Conservation (phyloP, 768 basidiomycete species). For the Symmetrospora coprosmae region DNA sequence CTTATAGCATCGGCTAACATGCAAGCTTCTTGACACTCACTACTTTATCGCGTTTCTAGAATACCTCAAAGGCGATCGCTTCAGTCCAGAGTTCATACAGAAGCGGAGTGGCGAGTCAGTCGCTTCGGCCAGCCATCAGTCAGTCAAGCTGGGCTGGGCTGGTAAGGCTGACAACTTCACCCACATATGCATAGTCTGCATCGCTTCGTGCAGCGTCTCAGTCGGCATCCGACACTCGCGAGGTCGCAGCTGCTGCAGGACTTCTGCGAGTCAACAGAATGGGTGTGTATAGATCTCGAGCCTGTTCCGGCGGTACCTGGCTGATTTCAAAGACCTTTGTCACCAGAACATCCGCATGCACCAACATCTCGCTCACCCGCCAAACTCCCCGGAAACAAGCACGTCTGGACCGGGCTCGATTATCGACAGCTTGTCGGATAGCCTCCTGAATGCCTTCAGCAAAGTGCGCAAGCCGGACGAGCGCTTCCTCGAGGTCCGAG, state of each 20-base stretch:
- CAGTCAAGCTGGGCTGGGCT: too few species aligned
- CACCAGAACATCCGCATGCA: conserved; percentile 88
- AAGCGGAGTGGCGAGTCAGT: conserved; percentile 47
- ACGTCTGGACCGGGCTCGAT: conserved; percentile 46
- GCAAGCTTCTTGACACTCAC: not conserved
- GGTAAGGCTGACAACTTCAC: too few species aligned
- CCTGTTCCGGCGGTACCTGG: not conserved
- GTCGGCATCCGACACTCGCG: conserved; percentile 87
- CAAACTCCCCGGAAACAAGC: conserved; percentile 54
- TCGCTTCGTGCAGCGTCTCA: conserved; percentile 74
- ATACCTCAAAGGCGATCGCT: conserved; percentile 93
- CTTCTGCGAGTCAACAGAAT: conserved; percentile 95
- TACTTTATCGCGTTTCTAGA: conserved; percentile 43
- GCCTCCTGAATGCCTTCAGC: conserved; percentile 86
- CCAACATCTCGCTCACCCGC: conserved; percentile 82
- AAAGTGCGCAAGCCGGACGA: conserved; percentile 94
- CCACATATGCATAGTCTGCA: conserved; percentile 58
- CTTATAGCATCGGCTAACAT: not conserved
- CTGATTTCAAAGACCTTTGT: conserved; percentile 8
- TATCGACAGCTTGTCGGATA: conserved; percentile 90
- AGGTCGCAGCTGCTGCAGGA: conserved; percentile 78
- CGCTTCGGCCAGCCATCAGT: not conserved
- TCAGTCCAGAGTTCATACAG: conserved; percentile 95
- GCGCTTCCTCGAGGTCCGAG: conserved; percentile 80
- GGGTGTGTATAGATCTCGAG: conserved; percentile 48